A percentile compares a stretch with the other conserved stretches of the same genome.
Conservation (phyloP, 2,329 filamentous ascomycete species). For the Eurotiales sp. region DNA sequence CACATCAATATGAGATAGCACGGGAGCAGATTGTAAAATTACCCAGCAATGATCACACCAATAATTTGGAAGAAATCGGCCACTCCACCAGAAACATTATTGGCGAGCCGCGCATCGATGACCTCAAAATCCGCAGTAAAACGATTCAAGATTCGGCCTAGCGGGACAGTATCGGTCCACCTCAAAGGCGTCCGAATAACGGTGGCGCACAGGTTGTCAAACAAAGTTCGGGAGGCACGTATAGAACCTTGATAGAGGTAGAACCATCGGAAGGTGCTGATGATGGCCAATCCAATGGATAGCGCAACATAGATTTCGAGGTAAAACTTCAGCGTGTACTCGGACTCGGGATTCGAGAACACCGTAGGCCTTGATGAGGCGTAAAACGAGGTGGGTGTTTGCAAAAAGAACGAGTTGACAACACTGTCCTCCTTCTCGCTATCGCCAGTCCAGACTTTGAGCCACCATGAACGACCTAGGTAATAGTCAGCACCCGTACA, state of each 20-base stretch:
- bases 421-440: conserved; percentile 16
- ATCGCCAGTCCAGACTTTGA: conserved; percentile 44
- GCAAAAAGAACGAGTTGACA: conserved; percentile 7
- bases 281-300: conserved; percentile 53
- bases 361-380: neutral
- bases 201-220: conserved; percentile 62
- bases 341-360: neutral
- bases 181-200: conserved; percentile 70
- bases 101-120: conserved; percentile 65
- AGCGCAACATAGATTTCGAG: conserved; percentile 64
- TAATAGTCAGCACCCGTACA: conserved; percentile 28
- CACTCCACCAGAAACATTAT: conserved; percentile 59
- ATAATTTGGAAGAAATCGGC: conserved; percentile 60
- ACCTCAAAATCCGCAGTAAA: conserved; percentile 75
- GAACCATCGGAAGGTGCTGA: conserved; percentile 61
- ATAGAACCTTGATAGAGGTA: conserved; percentile 64
- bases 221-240: conserved; percentile 65
- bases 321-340: conserved; percentile 60
- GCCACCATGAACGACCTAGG: conserved; percentile 42
- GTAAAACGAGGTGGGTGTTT: neutral
- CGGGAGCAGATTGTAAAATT: conserved; percentile 62
- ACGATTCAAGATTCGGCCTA: conserved; percentile 72
- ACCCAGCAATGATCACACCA: conserved; percentile 63
- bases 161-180: conserved; percentile 75
- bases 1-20: conserved; percentile 42